phyloP scores from a whole-genome alignment of 2,329 filamentous ascomycete genomes.

The Fusarium sp. region DNA sequence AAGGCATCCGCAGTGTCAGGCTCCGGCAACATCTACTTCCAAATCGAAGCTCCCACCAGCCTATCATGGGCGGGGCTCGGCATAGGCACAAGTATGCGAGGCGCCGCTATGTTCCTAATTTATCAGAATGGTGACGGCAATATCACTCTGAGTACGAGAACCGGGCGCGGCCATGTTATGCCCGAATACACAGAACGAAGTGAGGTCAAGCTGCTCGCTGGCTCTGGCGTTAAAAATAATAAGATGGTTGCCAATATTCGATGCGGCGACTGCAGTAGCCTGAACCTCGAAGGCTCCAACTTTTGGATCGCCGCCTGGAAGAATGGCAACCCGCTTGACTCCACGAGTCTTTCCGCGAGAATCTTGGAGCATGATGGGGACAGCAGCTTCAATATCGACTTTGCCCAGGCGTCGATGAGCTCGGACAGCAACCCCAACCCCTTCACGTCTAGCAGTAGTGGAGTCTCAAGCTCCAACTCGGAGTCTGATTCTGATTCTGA shows the following conservation, averaged over 20 bases:
- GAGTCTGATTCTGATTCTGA: too few relatives aligned
- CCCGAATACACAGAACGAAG: too few relatives aligned
- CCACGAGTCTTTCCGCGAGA: constrained; percentile 51
- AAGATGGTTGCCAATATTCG: constrained; percentile 69
- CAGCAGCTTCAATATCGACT: constrained; percentile 59
- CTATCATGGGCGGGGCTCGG: too few relatives aligned
- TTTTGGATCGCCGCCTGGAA: constrained; percentile 68
- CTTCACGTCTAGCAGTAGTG: constrained; percentile 51
- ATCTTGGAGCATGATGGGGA: constrained; percentile 62
- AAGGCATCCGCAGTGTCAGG: too few relatives aligned
- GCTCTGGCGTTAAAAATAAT: neutral
- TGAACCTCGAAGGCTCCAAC: constrained; percentile 56
- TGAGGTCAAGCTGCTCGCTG: too few relatives aligned
- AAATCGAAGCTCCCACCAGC: too few relatives aligned
- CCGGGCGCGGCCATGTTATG: too few relatives aligned
- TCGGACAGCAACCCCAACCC: constrained; percentile 68
- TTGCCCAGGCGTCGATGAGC: constrained; percentile 59
- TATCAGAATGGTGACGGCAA: too few relatives aligned
- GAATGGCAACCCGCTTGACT: constrained; percentile 58
- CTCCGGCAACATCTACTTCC: too few relatives aligned
- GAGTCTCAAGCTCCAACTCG: neutral
- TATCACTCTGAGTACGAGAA: too few relatives aligned
- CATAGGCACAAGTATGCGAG: too few relatives aligned
- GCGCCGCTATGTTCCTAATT: too few relatives aligned
- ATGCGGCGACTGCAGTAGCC: constrained; percentile 63